Evolutionary conservation across 2,329 filamentous ascomycete genomes (phyloP).

Genomic region (Exophiala dermatitidis): DNA sequence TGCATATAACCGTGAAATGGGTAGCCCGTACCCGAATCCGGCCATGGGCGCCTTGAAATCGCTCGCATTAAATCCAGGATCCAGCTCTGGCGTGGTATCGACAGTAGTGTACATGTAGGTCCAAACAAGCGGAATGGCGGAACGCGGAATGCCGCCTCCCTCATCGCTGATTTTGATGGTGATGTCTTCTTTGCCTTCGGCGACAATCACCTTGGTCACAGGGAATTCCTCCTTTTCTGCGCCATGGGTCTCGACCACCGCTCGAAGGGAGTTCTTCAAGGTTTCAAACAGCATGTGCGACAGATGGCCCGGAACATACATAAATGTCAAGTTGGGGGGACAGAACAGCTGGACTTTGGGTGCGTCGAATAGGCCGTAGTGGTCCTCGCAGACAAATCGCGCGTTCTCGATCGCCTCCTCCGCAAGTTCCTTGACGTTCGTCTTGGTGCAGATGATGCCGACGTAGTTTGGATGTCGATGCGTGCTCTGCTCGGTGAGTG

Average conservation of each 20-base stretch:
- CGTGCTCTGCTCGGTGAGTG: slow-evolving; percentile 85
- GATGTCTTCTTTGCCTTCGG: slow-evolving; percentile 96
- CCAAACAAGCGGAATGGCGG: slow-evolving; percentile 94
- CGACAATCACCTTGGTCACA: slow-evolving; percentile 93
- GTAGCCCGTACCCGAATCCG: slow-evolving; percentile 94
- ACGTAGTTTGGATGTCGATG: slow-evolving; percentile 89
- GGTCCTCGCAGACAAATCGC: slow-evolving; percentile 97
- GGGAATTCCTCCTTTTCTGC: slow-evolving; percentile 94
- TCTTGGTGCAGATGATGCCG: slow-evolving; percentile 98
- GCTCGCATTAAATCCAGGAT: slow-evolving; percentile 97
- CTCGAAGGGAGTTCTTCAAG: slow-evolving; percentile 93
- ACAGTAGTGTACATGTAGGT: slow-evolving; percentile 99
- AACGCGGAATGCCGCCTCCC: slow-evolving; percentile 88
- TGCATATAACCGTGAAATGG: slow-evolving; percentile 88
- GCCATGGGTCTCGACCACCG: slow-evolving; percentile 91
- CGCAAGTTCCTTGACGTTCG: slow-evolving; percentile 88
- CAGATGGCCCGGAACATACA: slow-evolving; percentile 98
- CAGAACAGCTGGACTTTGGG: slow-evolving; percentile 96
- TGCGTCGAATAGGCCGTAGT: slow-evolving; percentile 94
- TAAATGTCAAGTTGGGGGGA: slow-evolving; percentile 89
- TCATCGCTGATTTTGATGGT: slow-evolving; percentile 98
- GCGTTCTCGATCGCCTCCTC: slow-evolving; percentile 98
- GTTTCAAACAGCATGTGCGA: slow-evolving; percentile 99
- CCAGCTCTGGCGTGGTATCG: slow-evolving; percentile 85
- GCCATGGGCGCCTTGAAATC: slow-evolving; percentile 99